phyloP scores from a whole-genome alignment of 73 alveolate species.

The Tetrahymena malaccensis region DNA sequence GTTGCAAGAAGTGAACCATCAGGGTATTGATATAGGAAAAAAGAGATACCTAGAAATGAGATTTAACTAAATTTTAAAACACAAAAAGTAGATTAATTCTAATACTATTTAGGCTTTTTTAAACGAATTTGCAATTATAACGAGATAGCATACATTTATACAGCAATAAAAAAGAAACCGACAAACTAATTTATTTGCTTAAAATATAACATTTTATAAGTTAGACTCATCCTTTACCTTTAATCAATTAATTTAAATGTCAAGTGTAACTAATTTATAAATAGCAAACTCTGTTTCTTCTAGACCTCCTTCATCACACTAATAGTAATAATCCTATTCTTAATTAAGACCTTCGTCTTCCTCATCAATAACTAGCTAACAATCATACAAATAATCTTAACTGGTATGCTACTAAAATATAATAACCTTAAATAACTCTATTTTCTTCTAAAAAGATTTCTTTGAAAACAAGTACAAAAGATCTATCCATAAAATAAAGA shows the following conservation, averaged over 20 bases:
- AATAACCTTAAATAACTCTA: background rate
- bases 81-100: background rate
- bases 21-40: background rate
- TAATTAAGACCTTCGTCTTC: background rate
- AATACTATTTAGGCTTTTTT: background rate
- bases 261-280: background rate
- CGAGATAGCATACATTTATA: background rate
- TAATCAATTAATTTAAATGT: background rate
- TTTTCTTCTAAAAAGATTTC: background rate
- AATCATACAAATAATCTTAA: background rate
- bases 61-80: background rate
- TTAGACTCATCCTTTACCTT: background rate
- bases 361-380: background rate
- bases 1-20: background rate
- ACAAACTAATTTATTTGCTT: background rate
- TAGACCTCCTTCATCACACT: background rate
- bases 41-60: background rate
- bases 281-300: background rate
- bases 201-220: background rate
- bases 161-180: background rate
- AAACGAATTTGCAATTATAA: background rate
- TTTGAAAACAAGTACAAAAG: background rate
- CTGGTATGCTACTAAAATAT: background rate
- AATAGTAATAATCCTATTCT: background rate
- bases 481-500: background rate